Evolutionary conservation across 108 stramenopile genomes (phyloP), one percentile per base, ranked within the genome.

Genomic region (Nitzschia sp.): DNA sequence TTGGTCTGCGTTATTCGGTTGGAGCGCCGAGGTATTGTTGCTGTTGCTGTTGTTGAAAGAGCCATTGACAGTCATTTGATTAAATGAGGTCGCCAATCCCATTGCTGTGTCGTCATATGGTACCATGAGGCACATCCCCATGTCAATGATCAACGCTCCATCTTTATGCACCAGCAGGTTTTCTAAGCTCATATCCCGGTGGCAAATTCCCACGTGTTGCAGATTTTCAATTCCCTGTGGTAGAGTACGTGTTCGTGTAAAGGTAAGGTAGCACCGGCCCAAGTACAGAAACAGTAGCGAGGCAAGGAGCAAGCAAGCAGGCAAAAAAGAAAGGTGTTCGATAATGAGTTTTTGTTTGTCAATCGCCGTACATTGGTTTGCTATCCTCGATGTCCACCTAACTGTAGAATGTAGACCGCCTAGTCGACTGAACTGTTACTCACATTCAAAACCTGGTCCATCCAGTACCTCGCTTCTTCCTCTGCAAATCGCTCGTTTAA

Each of bases 111-210:
- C 71, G 25, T 58, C 28, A 68, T 66, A 73, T 13, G 94, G 94
- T 28, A 95, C 71, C 27, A 93, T 70, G 27, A 98, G 69, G 58
- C 91, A 96, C 97, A 96, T 96, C 29, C 97, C 97, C 79, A 97
- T 82, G 71, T 97, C 97, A 73, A 97, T 96, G 26, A 97, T 85
- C 29, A 94, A 69, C 23, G 82, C 80, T 38, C 75, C 79, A 45
- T 84, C 58, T 21, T 86, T 36, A 35, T 84, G 83, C 0, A 93
- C 79, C 47, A 96, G 62, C 1, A 97, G 76, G 58, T 96, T 94
- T 66, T 96, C 96, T 13, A 95, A 71, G 67, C 87, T 90, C 80
- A 96, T 81, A 79, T 97, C 94, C 46, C 96, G 82, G 73, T 97
- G 96, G 60, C 85, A 80, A 16, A 97, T 77, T 21, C 96, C 94